Evolutionary conservation across 768 basidiomycete species (phyloP).

Genomic region (Tylopilus rubrobrunneus): DNA sequence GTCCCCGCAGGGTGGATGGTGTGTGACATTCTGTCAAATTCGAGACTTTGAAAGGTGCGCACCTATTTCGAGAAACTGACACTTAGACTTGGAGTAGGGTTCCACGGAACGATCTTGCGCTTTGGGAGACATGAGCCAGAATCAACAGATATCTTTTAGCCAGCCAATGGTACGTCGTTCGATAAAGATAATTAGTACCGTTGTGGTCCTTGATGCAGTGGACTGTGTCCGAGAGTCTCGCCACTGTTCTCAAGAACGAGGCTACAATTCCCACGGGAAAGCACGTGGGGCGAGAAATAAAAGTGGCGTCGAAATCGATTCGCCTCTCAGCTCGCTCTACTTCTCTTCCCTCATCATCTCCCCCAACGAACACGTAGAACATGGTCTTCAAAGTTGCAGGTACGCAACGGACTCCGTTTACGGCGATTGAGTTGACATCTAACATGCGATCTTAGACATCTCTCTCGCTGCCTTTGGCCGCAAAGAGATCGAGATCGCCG

Average conservation of each 20-base stretch:
- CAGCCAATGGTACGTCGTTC: neutral
- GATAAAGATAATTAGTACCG: neutral
- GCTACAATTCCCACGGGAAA: constrained; percentile 22
- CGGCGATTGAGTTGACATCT: neutral
- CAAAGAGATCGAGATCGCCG: constrained; percentile 99
- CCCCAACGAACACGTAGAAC: constrained; percentile 13
- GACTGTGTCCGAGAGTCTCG: neutral
- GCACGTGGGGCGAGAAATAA: constrained; percentile 32
- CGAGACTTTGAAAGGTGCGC: neutral
- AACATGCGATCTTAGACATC: constrained; percentile 51
- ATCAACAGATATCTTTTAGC: neutral
- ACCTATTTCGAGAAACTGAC: constrained; percentile 62
- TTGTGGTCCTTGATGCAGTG: neutral
- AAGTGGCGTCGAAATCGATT: constrained; percentile 22
- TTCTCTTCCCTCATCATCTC: constrained; percentile 26
- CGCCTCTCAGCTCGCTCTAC: constrained; percentile 15
- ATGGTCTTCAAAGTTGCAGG: constrained; percentile 94
- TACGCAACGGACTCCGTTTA: constrained; percentile 26
- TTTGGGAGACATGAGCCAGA: constrained; percentile 3
- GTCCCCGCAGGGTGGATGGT: neutral
- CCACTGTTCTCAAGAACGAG: constrained; percentile 11
- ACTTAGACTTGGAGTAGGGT: constrained; percentile 32
- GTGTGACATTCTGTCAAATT: neutral
- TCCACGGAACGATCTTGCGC: neutral
- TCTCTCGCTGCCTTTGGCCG: constrained; percentile 99